Conservation (phyloP, 176 grass and related monocot genomes). For the Luzula sylvatica region DNA sequence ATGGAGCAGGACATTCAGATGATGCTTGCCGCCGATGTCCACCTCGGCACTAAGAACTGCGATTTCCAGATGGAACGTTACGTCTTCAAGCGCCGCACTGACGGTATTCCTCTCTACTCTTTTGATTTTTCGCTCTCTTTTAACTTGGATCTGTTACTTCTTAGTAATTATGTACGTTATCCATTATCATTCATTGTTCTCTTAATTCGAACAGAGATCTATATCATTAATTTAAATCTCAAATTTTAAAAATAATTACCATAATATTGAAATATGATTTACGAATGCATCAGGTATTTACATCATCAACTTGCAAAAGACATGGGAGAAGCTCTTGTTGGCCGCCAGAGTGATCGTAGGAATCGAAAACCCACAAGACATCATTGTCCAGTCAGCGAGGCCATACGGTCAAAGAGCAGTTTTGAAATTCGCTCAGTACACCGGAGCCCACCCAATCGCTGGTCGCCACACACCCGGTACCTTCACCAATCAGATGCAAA, state of each 20-base stretch:
- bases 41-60: constrained; percentile 95
- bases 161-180: not conserved
- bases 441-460: constrained; percentile 68
- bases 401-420: constrained; percentile 86
- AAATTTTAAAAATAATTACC: not conserved
- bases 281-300: constrained; percentile 41
- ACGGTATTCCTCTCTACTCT: constrained; percentile 35
- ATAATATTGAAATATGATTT: not conserved
- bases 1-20: constrained; percentile 87
- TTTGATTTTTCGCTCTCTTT: not conserved
- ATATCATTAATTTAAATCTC: not conserved
- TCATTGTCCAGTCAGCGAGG: constrained; percentile 85
- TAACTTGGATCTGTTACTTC: not conserved
- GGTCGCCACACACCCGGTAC: constrained; percentile 89
- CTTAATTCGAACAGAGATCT: not conserved
- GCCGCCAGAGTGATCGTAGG: constrained; percentile 79
- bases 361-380: constrained; percentile 88
- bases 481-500: constrained; percentile 93
- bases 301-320: constrained; percentile 83
- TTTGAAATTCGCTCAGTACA: constrained; percentile 86
- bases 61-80: constrained; percentile 99
- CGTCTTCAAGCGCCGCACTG: constrained; percentile 59
- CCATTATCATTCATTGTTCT: not conserved
- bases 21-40: constrained; percentile 92
- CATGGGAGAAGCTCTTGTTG: constrained; percentile 85